These are phyloP conservation scores for Bodo saltans DNA, from an alignment of 78 protist species.

Conservation along the genomic window DNA sequence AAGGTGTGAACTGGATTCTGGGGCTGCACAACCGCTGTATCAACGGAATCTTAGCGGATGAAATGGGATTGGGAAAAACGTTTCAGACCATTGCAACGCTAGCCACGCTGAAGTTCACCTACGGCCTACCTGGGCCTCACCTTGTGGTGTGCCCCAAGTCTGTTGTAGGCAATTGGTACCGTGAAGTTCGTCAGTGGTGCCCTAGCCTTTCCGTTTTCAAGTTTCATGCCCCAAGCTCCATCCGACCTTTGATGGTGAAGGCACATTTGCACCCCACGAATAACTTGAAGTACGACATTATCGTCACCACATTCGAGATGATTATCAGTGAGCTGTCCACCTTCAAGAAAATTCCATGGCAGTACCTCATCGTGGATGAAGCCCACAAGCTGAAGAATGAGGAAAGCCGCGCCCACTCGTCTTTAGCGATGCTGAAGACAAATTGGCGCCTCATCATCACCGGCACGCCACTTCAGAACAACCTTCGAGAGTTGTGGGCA, in stretches of 20 bases:
- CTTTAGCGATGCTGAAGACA: constrained; percentile 52
- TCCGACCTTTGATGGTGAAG: not conserved
- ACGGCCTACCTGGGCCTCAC: constrained; percentile 70
- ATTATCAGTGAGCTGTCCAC: constrained; percentile 65
- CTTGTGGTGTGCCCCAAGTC: constrained; percentile 89
- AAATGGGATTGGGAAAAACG: constrained; percentile 79
- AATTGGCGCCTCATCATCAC: constrained; percentile 83
- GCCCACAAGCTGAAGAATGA: constrained; percentile 98
- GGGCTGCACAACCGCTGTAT: constrained; percentile 73
- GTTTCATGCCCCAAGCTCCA: constrained; percentile 80
- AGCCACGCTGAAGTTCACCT: constrained; percentile 60
- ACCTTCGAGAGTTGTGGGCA: constrained; percentile 98
- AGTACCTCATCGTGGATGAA: constrained; percentile 92
- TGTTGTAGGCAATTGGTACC: constrained; percentile 81
- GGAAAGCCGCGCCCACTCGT: constrained; percentile 61
- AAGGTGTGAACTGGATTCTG: constrained; percentile 91
- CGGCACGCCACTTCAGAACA: constrained; percentile 94
- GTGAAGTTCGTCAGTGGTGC: constrained; percentile 76
- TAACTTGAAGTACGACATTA: constrained; percentile 70
- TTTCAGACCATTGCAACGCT: constrained; percentile 58
- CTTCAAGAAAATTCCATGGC: constrained; percentile 72
- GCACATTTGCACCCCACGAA: not conserved
- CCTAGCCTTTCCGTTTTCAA: constrained; percentile 63
- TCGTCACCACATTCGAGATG: constrained; percentile 87
- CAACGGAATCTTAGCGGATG: constrained; percentile 74